Evolutionary conservation across 768 basidiomycete genomes (phyloP), one percentile per base, ranked within the genome.

Genomic region (Termitomyces sp.): DNA sequence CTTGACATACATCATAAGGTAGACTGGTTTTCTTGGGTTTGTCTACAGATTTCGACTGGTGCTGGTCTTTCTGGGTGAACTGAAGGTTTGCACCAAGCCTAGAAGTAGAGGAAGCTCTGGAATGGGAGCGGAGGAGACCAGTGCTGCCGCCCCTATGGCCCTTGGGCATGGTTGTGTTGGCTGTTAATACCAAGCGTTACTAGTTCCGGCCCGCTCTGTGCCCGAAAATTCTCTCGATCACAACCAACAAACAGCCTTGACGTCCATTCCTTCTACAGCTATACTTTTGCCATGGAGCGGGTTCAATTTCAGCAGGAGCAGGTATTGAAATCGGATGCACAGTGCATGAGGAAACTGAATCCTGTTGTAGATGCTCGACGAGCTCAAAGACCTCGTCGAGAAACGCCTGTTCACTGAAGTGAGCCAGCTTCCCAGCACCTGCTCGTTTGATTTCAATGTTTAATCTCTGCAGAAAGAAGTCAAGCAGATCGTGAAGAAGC

Each of bases 271-370:
- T 20, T 24, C 48, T 55, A 52, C 59, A 49, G 47, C 30, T 40
- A 41, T 54, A 47, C 26, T n/a, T 57, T 54, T 63, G 72, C 24
- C 59, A 95, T 98, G 94, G 94, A 98, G 80, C 83, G 92, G 62
- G 94, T 96, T 0, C 90, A 96, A 58, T 95, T 88, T 65, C 86
- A 95, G 72, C 90, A 95, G 71, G 94, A 96, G 85, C 88, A 91
- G 85, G 87, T 81, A 48, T 55, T 38, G 14, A 16, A 6, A 40
- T 54, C 7, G 13, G 10, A 11, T 46, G 10, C 6, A 33, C 36
- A 45, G 18, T 41, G 26, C 18, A 33, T 47, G 35, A 57, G 14
- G 47, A 50, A 30, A 61, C 64, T 60, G 59, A 57, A 26, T 35
- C n/a, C n/a, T n/a, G n/a, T n/a, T 6, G 16, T 68, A 90, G 83